Evolutionary conservation across 2,329 filamentous ascomycete species (phyloP).

Genomic region (Aspergillus tamarii): DNA sequence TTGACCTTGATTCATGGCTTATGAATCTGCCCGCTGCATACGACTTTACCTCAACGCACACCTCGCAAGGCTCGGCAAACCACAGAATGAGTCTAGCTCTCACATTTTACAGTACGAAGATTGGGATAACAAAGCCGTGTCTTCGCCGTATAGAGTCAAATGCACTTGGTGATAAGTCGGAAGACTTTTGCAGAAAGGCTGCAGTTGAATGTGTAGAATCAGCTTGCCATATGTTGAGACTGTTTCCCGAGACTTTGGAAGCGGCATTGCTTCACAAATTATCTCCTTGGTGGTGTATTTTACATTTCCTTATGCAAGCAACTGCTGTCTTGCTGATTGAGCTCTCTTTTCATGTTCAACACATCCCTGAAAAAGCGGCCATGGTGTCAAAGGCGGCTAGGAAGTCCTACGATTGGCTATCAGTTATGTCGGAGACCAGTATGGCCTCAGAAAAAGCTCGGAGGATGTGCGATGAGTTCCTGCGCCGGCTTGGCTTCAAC

Average conservation of each 20-base stretch:
- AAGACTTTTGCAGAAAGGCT: constrained; percentile 42
- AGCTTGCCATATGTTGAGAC: constrained; percentile 43
- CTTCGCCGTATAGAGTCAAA: constrained; percentile 44
- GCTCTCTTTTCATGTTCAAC: constrained; percentile 45
- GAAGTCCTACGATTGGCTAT: constrained; percentile 41
- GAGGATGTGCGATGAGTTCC: constrained; percentile 40
- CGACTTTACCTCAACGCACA: constrained; percentile 44
- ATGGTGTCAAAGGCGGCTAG: constrained; percentile 40
- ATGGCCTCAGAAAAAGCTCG: constrained; percentile 37
- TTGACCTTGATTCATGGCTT: constrained; percentile 45
- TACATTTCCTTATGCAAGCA: constrained; percentile 51
- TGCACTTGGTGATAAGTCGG: constrained; percentile 35
- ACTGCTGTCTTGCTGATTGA: constrained; percentile 49
- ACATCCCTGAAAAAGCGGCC: constrained; percentile 45
- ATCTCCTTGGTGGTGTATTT: constrained; percentile 49
- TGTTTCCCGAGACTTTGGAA: constrained; percentile 46
- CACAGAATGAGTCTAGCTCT: constrained; percentile 46
- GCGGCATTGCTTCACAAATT: constrained; percentile 39
- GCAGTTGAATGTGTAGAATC: constrained; percentile 48
- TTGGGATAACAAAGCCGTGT: constrained; percentile 48
- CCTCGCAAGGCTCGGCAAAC: constrained; percentile 36
- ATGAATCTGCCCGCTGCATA: constrained; percentile 42
- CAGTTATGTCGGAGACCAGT: constrained; percentile 34
- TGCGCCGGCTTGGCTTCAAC: constrained; percentile 38
- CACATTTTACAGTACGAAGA: constrained; percentile 47